Base-by-base conservation (phyloP, 2,329 filamentous ascomycete species). In the Aspergillus neotritici region DNA sequence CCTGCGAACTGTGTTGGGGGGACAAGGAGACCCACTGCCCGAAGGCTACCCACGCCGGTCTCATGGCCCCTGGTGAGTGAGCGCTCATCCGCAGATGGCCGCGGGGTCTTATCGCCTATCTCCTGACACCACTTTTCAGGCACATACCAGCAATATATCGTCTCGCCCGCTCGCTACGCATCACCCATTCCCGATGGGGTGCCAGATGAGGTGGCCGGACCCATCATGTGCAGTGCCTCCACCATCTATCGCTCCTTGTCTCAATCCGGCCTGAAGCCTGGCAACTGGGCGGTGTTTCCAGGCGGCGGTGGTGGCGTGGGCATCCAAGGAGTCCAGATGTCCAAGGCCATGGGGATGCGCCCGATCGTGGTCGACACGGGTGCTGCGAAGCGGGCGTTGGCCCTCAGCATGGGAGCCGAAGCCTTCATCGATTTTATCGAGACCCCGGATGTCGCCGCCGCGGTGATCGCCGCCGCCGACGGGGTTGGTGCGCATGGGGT, bases 111-210 rank as follows among this genome's bases (percentile, higher is more conserved):
- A 21, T 21, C 5, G 9, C 17, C 15, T 13, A 0, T n/a, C 9
- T 7, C 4, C 28, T 12, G 12, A 14, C 41, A 7, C 43, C 13
- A 34, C 13, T n/a, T 30, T 5, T 2, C 15, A 63, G 72, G 77
- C 1, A 75, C 75, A 1, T 82, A 80, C 56, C 74, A 79, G 59
- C 75, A 82, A 57, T 83, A 82, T 56, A 63, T 81, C 31, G 67
- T 72, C 10, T 74, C 71, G 1, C 78, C 79, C 1, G 77, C 76
- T 11, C 68, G 68, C 31, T 79, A 79, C 52, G 75, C 75, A 0
- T 70, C 69, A 0, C 66, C 70, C 14, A 79, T 81, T 43, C 78
- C 77, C 0, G 74, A 80, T 29, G 75, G 72, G 0, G 71, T 81
- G 0, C 60, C 64, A 0, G 77, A 79, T 47, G 71, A 75, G 47